A percentile compares a stretch with the other conserved stretches of the same genome.
phyloP scores from a whole-genome alignment of 2,329 filamentous ascomycete genomes.

The Kalmusia sp. region DNA sequence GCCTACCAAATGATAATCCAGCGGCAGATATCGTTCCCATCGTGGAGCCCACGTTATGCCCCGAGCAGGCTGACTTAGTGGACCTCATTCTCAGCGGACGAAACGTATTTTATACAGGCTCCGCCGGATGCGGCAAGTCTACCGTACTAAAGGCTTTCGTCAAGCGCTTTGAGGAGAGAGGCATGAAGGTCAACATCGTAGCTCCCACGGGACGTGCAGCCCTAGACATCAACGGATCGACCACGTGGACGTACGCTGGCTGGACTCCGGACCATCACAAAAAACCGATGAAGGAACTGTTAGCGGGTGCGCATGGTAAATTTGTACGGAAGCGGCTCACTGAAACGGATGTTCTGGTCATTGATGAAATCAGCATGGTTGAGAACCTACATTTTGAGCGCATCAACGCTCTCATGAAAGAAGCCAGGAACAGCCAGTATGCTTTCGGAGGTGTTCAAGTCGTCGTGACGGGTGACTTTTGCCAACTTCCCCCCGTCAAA shows the following conservation, averaged over 20 bases:
- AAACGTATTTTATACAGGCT: conserved; percentile 71
- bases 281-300: conserved; percentile 47
- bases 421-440: conserved; percentile 26
- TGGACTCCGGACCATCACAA: conserved; percentile 60
- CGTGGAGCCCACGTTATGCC: conserved; percentile 46
- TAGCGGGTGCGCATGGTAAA: conserved; percentile 39
- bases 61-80: conserved; percentile 59
- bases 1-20: background rate
- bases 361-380: conserved; percentile 73
- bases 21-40: conserved; percentile 19
- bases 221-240: conserved; percentile 62
- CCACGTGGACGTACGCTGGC: conserved; percentile 64
- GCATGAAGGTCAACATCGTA: conserved; percentile 57
- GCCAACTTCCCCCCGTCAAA: conserved; percentile 62
- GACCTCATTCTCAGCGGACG: conserved; percentile 58
- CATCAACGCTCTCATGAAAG: conserved; percentile 56
- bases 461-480: conserved; percentile 63
- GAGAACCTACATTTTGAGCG: conserved; percentile 63
- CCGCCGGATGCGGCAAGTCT: conserved; percentile 67
- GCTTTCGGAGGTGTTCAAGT: conserved; percentile 61
- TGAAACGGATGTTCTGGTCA: conserved; percentile 63
- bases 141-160: conserved; percentile 61
- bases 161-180: conserved; percentile 42
- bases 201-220: conserved; percentile 68
- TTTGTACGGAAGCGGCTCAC: conserved; percentile 48